Evolutionary conservation across 2,329 filamentous ascomycete species (phyloP).

Genomic region (Penicillium carneum): DNA sequence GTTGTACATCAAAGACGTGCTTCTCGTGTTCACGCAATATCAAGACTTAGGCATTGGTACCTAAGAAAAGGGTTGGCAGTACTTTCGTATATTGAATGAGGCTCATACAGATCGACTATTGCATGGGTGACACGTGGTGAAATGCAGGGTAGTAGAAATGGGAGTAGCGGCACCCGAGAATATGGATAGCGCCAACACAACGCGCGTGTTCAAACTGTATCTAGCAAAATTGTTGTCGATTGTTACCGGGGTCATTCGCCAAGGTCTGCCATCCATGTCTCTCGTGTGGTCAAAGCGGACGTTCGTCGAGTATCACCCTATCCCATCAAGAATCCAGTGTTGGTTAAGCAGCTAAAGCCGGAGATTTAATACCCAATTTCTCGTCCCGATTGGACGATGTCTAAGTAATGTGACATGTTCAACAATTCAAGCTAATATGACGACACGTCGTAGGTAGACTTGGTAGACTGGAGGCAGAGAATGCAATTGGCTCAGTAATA

Average conservation of each 20-base stretch:
- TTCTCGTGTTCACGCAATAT: neutral
- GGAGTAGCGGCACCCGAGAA: neutral
- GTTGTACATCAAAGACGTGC: neutral
- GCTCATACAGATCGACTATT: neutral
- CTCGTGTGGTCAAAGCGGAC: constrained; percentile 1
- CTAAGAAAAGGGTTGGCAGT: neutral
- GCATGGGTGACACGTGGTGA: neutral
- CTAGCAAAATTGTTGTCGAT: neutral
- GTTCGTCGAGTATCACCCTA: neutral
- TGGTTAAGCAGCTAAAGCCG: constrained; percentile 4
- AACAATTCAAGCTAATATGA: neutral
- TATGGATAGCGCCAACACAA: neutral
- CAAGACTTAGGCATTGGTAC: neutral
- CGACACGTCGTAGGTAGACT: no score
- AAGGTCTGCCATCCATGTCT: constrained; percentile 2
- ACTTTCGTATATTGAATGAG: neutral
- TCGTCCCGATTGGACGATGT: neutral
- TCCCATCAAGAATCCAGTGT: neutral
- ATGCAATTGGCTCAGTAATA: no score
- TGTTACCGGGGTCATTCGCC: neutral
- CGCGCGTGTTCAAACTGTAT: neutral
- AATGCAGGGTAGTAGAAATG: neutral
- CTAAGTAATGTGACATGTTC: neutral
- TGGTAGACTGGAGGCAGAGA: no score
- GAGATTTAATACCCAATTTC: neutral